Conservation (phyloP, 169 alveolate species). For the Perkinsus olseni region DNA sequence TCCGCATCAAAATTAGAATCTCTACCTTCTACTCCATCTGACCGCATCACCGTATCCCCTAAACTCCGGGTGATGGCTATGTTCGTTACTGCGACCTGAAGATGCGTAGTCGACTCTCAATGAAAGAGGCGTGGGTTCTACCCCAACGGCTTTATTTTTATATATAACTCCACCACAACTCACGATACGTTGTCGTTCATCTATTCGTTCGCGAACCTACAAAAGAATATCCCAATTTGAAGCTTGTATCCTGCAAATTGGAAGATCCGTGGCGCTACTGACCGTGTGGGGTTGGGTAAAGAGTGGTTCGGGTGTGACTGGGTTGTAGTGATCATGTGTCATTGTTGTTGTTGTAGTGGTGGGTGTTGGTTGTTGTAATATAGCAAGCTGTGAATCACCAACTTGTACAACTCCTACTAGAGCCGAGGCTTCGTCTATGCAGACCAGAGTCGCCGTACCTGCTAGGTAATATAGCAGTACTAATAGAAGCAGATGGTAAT, state of each 20-base stretch:
- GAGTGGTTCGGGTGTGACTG: neutral
- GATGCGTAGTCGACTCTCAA: neutral
- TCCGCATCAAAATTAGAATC: neutral
- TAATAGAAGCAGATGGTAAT: neutral
- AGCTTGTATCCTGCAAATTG: no score
- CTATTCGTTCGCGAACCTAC: neutral
- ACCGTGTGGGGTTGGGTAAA: neutral
- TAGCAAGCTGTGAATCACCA: neutral
- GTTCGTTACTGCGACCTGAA: neutral
- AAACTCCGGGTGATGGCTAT: neutral
- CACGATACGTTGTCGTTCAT: neutral
- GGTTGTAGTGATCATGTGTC: neutral
- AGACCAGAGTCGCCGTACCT: neutral
- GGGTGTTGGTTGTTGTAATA: neutral
- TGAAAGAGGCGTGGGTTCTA: neutral
- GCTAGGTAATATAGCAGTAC: neutral
- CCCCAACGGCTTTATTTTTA: neutral
- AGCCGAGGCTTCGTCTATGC: neutral
- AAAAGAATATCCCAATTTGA: no score
- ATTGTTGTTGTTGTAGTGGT: no score
- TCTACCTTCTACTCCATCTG: neutral
- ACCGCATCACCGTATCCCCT: neutral
- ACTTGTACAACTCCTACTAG: neutral
- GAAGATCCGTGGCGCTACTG: neutral
- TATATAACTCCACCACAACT: neutral